phyloP scores from a whole-genome alignment of 805 yeast genomes.

The Candida xiaguanensis region DNA sequence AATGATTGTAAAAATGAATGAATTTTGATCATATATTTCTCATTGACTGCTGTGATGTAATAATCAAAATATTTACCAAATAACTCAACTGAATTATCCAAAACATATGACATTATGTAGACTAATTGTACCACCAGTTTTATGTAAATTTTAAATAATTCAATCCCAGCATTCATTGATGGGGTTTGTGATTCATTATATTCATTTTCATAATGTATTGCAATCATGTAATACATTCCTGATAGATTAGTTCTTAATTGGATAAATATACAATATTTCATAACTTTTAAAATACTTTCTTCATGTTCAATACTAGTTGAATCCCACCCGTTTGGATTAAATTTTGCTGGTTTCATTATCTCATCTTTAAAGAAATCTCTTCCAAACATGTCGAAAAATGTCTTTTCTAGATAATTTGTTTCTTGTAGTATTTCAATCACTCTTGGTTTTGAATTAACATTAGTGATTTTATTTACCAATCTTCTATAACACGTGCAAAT shows the following conservation, averaged over 20 bases:
- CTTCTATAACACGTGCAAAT: slow-evolving; percentile 27
- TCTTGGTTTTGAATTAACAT: slow-evolving; percentile 24
- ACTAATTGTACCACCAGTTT: slow-evolving; percentile 40
- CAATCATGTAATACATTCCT: slow-evolving; percentile 37
- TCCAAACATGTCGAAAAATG: slow-evolving; percentile 35
- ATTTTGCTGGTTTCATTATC: slow-evolving; percentile 30
- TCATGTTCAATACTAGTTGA: slow-evolving; percentile 23
- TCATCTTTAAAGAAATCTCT: slow-evolving; percentile 39
- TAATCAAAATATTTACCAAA: slow-evolving; percentile 40
- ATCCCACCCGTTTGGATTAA: slow-evolving; percentile 13
- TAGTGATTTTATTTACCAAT: slow-evolving; percentile 19
- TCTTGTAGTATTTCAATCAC: slow-evolving; percentile 32
- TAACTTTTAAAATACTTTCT: slow-evolving; percentile 29
- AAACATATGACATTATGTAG: slow-evolving; percentile 40
- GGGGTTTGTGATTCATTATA: slow-evolving; percentile 23
- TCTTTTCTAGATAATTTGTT: slow-evolving; percentile 32
- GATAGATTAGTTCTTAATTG: slow-evolving; percentile 37
- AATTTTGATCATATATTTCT: slow-evolving; percentile 37
- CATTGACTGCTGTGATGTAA: slow-evolving; percentile 32
- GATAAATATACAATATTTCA: slow-evolving; percentile 32
- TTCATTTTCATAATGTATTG: slow-evolving; percentile 37
- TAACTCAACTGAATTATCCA: slow-evolving; percentile 39
- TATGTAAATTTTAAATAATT: slow-evolving; percentile 38
- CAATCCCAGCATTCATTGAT: slow-evolving; percentile 37
- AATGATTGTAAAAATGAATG: slow-evolving; percentile 37